Conservation (phyloP, 192 early-diverging fungal species). For the Rhizophagus clarus region DNA sequence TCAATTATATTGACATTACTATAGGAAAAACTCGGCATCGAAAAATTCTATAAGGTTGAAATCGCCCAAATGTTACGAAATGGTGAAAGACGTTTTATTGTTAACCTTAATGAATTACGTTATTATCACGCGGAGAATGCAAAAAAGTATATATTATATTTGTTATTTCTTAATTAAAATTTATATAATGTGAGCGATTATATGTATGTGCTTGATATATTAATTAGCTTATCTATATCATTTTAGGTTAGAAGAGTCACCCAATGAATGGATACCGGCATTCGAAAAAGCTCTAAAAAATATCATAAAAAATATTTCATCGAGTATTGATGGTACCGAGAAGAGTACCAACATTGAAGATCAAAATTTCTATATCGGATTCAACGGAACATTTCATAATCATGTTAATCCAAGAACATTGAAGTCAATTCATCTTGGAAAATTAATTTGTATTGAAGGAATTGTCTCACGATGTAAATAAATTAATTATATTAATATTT, state of each 20-base stretch:
- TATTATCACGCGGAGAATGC: constrained; percentile 72
- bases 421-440: constrained; percentile 77
- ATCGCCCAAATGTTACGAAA: constrained; percentile 39
- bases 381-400: constrained; percentile 91
- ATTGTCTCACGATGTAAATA: constrained; percentile 93
- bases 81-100: constrained; percentile 65
- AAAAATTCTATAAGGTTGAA: constrained; percentile 39
- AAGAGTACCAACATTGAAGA: constrained; percentile 35
- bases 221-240: background rate
- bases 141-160: constrained; percentile 57
- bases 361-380: constrained; percentile 70
- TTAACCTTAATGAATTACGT: constrained; percentile 90
- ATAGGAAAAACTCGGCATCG: background rate
- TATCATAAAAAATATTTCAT: constrained; percentile 41
- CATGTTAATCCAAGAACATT: constrained; percentile 87
- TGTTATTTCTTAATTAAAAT: background rate
- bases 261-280: constrained; percentile 83
- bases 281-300: constrained; percentile 80
- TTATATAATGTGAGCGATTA: too few species aligned
- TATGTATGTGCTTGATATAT: background rate
- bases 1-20: background rate
- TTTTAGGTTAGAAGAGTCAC: constrained; percentile 64
- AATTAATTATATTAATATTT: too few species aligned
- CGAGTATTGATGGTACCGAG: background rate
- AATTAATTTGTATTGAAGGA: constrained; percentile 91